Evolutionary conservation across 2,329 filamentous ascomycete genomes (phyloP).

Genomic region (Nemania sp.): DNA sequence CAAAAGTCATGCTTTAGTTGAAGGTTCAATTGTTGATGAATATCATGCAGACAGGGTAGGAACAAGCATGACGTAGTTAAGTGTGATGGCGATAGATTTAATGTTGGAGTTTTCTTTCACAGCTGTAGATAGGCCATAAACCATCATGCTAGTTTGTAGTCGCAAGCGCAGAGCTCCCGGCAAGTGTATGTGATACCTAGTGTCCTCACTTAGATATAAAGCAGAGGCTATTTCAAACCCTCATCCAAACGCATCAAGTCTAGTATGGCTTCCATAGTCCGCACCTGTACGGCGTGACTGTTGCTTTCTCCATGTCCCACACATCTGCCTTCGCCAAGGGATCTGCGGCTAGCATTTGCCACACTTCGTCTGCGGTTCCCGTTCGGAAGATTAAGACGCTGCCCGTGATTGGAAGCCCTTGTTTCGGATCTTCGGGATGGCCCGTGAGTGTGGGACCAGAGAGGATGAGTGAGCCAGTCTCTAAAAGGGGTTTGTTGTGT

Average conservation of each 20-base stretch:
- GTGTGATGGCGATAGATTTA: background rate
- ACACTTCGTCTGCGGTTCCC: constrained; percentile 37
- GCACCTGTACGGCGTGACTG: constrained; percentile 40
- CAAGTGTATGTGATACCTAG: background rate
- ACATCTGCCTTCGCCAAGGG: constrained; percentile 40
- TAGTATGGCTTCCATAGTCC: constrained; percentile 42
- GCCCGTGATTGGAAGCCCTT: constrained; percentile 38
- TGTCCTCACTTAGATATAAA: background rate
- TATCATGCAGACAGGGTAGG: too few species aligned
- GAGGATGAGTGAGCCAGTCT: constrained; percentile 40
- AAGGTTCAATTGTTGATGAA: too few species aligned
- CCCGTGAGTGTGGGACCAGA: constrained; percentile 38
- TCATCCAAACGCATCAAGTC: background rate
- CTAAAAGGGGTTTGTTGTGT: constrained; percentile 37
- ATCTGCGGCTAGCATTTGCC: constrained; percentile 35
- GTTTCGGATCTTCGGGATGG: constrained; percentile 35
- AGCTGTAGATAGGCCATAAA: background rate
- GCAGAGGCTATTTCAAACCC: background rate
- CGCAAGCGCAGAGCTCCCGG: background rate
- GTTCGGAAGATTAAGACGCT: constrained; percentile 40
- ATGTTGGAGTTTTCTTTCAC: background rate
- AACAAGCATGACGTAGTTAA: background rate
- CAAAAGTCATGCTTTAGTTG: too few species aligned
- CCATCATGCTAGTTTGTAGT: background rate
- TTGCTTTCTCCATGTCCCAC: constrained; percentile 41